Base-by-base conservation (phyloP, 2,329 filamentous ascomycete genomes). In the Aaosphaeria pasadenensis region DNA sequence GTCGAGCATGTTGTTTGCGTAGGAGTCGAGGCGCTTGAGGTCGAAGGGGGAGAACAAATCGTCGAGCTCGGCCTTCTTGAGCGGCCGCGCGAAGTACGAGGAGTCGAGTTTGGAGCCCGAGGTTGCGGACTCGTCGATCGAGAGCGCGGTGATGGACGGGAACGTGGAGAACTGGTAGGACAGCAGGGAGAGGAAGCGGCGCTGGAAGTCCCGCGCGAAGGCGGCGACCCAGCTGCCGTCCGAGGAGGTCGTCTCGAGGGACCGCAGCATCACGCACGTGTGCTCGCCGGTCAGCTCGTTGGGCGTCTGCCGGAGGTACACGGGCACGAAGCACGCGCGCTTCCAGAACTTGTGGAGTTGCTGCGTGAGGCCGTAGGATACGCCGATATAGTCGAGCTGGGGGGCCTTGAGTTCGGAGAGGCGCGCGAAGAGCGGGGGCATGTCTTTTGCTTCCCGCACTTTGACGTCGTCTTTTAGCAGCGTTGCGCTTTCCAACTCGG, bases 281-380 rank as follows among this genome's bases (percentile, higher is more conserved):
- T 99, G 94, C 72, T 99, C 94, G 47, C 94, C 94, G 0, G 95
- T 99, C 41, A 99, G 79, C 48, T 97, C 94, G 66, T 97, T 99
- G 44, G 94, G 80, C 2, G 95, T 99, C 74, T 99, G 94, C 32
- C 94, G 83, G 11, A 99, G 80, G 63, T 99, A 99, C 1, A 99
- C 89, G 0, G 94, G 94, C 2, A 85, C 83, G 68, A 96, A 99
- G 1, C 79, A 78, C 11, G 87, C 83, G 33, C 88, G 87, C 73
- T 96, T 96, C 94, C 94, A 99, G 78, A 99, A 99, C 65, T 89
- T 95, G 75, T 96, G 94, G 11, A 99, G 83, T 11, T 83, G 80
- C 36, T 85, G 79, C 0, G 94, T 99, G 48, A 99, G 77, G 45
- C 94, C 95, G 67, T 95, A 99, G 63, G 89, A 95, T 43, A 99